Conservation (phyloP, 2,329 filamentous ascomycete species). For the Leptodontidium sp. region DNA sequence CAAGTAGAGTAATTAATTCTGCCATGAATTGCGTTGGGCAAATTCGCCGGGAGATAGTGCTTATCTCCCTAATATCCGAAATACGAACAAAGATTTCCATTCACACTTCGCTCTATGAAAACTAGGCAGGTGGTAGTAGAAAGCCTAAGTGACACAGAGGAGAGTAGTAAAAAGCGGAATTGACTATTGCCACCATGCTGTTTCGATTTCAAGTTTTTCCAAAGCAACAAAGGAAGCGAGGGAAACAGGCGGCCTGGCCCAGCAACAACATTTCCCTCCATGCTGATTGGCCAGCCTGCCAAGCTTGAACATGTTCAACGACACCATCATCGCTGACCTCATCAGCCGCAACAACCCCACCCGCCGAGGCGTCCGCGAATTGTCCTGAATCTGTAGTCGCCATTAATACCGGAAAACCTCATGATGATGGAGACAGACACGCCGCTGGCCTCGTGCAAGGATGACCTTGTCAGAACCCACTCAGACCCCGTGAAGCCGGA, state of each 20-base stretch:
- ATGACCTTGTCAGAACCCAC: neutral
- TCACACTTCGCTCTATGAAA: no score
- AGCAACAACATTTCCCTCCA: no score
- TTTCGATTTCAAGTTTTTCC: neutral
- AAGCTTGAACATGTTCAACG: no score
- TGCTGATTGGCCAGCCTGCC: neutral
- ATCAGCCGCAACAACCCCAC: neutral
- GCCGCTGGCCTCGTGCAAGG: neutral
- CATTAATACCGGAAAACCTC: neutral
- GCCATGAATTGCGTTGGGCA: no score
- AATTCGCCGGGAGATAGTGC: neutral
- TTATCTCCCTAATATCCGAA: conserved; percentile 7
- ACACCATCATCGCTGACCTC: neutral
- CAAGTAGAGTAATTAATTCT: neutral
- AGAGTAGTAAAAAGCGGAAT: no score
- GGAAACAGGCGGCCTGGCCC: neutral
- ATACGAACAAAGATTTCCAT: no score
- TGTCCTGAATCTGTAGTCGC: neutral
- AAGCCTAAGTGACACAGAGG: neutral
- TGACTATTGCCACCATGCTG: no score
- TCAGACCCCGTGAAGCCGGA: neutral
- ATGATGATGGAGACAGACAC: neutral
- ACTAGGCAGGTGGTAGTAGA: neutral
- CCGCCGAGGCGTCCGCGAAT: neutral
- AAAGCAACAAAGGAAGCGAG: conserved; percentile 5